These are phyloP conservation scores for Hypomontagnella monticulosa DNA, from an alignment of 495 filamentous ascomycete species.

Conservation along the genomic window DNA sequence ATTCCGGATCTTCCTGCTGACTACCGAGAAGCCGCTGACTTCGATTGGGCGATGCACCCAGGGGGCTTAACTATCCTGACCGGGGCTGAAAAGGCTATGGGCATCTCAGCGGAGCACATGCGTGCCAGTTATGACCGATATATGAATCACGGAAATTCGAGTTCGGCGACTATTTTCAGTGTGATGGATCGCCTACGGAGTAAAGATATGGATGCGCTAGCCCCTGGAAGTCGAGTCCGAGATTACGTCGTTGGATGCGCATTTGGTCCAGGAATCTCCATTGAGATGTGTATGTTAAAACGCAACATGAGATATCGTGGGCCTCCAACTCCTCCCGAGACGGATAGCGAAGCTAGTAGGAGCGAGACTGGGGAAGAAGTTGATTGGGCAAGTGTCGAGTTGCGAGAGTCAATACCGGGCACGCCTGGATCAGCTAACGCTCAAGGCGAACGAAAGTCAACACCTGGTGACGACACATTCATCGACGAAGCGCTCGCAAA, in stretches of 20 bases:
- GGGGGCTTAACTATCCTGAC: conserved; percentile 71
- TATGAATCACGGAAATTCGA: conserved; percentile 70
- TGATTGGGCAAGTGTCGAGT: conserved; percentile 39
- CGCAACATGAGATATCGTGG: conserved; percentile 47
- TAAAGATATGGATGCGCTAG: conserved; percentile 65
- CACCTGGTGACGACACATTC: conserved; percentile 20
- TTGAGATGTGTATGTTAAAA: conserved; percentile 71
- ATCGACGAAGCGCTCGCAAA: conserved; percentile 31
- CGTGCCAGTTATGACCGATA: conserved; percentile 70
- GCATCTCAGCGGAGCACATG: conserved; percentile 66
- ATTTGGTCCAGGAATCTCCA: conserved; percentile 71
- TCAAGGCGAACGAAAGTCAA: conserved; percentile 18
- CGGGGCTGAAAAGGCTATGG: conserved; percentile 64
- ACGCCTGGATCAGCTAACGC: conserved; percentile 28
- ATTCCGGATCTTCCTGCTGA: conserved; percentile 52
- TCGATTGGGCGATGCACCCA: conserved; percentile 77
- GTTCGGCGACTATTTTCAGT: conserved; percentile 67
- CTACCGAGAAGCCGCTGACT: conserved; percentile 58
- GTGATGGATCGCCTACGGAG: conserved; percentile 66
- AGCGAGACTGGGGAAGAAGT: conserved; percentile 51
- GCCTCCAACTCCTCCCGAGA: conserved; percentile 56
- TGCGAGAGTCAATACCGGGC: conserved; percentile 32
- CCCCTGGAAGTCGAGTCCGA: conserved; percentile 54
- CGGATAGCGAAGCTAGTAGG: conserved; percentile 55
- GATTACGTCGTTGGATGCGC: conserved; percentile 70